Evolutionary conservation across 1,284 basidiomycete genomes (phyloP), one percentile per base, ranked within the genome.

Genomic region (Xanthoconium separans): DNA sequence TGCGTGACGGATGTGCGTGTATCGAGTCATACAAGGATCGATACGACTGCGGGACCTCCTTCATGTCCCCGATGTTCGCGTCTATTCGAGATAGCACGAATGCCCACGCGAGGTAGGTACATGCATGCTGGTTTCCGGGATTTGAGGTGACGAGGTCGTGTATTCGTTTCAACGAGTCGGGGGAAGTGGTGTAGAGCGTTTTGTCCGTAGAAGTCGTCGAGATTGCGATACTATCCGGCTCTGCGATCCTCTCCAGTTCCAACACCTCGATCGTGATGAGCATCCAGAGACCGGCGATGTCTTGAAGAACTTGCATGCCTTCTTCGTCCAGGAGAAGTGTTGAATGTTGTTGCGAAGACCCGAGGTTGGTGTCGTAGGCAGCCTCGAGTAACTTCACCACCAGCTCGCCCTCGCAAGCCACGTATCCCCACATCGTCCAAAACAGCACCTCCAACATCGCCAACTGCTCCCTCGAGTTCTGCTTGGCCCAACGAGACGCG

Each of bases 391-490:
- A 77, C 50, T 73, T 72, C 54, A 81, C 74, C 29, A 91, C 83
- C 53, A 88, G 68, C 2, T 77, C 70, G 3, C 87, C 87, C 36
- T 76, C 78, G 59, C 89, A 85, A 0, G 85, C 73, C 8, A 84
- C 81, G 55, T 84, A 85, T n/a, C 81, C 84, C 83, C 89, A 93
- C 81, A 92, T 85, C 3, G 85, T 79, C 81, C 91, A 91, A 68
- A 95, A 95, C 31, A 93, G 76, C 34, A 93, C 81, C 63, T 95
- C 93, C 44, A 95, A 74, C 22, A 93, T 68, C 9, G 86, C 84
- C 30, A 94, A 75, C 65, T 95, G 93, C 66, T 94, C 89, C 63
- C 81, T 83, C 18, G 83, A 68, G 61, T 85, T 87, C 65, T 93
- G 91, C 68, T 91, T 93, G 18, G 85, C 87, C 86, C 90, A 92